phyloP scores from a whole-genome alignment of 2,329 filamentous ascomycete species.

The Cladobotryum protrusum region DNA sequence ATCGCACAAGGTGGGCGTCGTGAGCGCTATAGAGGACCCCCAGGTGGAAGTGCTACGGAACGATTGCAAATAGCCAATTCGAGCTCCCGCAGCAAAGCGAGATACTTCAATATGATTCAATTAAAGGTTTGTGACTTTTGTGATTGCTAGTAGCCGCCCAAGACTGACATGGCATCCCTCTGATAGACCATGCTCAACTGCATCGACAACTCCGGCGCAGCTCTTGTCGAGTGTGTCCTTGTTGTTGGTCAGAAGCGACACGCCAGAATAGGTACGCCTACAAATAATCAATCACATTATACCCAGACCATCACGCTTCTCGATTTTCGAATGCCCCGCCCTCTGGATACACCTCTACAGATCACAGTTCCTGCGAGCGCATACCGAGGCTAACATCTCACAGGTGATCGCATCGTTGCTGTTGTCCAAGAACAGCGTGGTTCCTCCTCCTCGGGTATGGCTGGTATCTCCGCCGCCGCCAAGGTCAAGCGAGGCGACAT shows the following conservation, averaged over 20 bases:
- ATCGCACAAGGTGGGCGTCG: not conserved
- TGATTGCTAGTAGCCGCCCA: no score
- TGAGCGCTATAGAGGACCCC: no score
- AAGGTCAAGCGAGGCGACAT: conserved; percentile 97
- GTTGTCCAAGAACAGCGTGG: conserved; percentile 96
- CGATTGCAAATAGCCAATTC: no score
- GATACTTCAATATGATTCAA: conserved; percentile 71
- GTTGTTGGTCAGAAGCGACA: conserved; percentile 85
- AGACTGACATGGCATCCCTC: no score
- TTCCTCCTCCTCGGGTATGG: conserved; percentile 63
- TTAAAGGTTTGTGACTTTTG: conserved; percentile 55
- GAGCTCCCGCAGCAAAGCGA: conserved; percentile 10
- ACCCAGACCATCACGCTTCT: no score
- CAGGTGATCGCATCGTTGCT: conserved; percentile 93
- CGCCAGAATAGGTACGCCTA: conserved; percentile 75
- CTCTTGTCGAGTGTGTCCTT: conserved; percentile 92
- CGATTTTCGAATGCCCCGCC: no score
- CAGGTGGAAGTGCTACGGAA: no score
- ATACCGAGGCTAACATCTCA: no score
- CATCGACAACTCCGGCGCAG: conserved; percentile 99
- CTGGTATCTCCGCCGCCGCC: conserved; percentile 67
- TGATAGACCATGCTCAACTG: conserved; percentile 89
- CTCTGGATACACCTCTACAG: no score
- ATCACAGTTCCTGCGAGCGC: no score
- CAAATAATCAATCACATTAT: not conserved